phyloP scores from a whole-genome alignment of 768 basidiomycete species.

The Rhodotorula kratochvilovae region DNA sequence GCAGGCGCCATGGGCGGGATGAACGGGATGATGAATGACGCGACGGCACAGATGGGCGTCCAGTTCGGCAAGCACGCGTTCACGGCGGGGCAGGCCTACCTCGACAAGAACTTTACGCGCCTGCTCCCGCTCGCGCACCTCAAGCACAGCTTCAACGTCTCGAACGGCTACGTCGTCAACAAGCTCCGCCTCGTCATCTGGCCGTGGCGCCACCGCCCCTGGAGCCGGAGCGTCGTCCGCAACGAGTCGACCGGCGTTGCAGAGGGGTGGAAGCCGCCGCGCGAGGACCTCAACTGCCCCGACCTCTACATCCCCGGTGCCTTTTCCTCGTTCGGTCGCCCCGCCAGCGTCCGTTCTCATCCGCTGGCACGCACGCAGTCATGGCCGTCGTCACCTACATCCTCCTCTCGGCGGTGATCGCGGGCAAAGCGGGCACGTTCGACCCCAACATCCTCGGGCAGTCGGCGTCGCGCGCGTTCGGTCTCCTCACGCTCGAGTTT shows the following conservation, averaged over 20 bases:
- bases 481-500: slow-evolving; percentile 83
- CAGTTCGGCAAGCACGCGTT: slow-evolving; percentile 89
- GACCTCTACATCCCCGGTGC: slow-evolving; percentile 92
- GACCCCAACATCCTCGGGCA: slow-evolving; percentile 84
- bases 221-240: slow-evolving; percentile 66
- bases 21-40: slow-evolving; percentile 65
- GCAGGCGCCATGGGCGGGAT: slow-evolving; percentile 32
- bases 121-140: slow-evolving; percentile 65
- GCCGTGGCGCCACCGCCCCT: slow-evolving; percentile 88
- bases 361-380: slow-evolving; percentile 51
- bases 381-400: slow-evolving; percentile 98
- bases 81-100: slow-evolving; percentile 88
- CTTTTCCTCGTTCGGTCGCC: slow-evolving; percentile 34
- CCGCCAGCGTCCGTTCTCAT: background rate
- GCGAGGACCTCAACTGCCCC: slow-evolving; percentile 91
- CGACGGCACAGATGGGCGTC: slow-evolving; percentile 92
- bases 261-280: slow-evolving; percentile 72
- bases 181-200: slow-evolving; percentile 86
- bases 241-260: slow-evolving; percentile 61
- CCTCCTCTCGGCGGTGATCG: slow-evolving; percentile 75
- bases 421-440: slow-evolving; percentile 76
- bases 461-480: slow-evolving; percentile 74
- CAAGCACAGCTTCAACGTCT: slow-evolving; percentile 92
- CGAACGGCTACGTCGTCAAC: slow-evolving; percentile 86
- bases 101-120: slow-evolving; percentile 78